These are phyloP conservation scores for Aristolochia californica DNA, from an alignment of 164 flowering plant species.

Conservation along the genomic window DNA sequence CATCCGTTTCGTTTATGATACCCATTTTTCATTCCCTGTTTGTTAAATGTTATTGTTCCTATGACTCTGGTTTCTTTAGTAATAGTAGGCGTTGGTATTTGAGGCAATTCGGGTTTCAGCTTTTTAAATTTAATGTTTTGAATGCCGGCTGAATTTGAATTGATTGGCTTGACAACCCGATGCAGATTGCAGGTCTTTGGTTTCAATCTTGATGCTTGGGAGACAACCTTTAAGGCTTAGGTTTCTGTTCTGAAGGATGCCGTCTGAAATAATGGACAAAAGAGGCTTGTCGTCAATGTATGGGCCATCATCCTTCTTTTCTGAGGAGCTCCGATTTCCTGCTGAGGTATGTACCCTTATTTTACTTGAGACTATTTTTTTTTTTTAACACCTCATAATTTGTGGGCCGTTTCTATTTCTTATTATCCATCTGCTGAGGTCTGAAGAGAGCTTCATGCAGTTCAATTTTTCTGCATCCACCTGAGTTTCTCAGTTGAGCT, in stretches of 20 bases:
- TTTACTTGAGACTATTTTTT: not conserved
- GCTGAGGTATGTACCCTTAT: constrained; percentile 31
- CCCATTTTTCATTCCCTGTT: no score
- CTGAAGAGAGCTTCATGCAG: not conserved
- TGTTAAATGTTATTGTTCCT: no score
- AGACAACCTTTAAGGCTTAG: not conserved
- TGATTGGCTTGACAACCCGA: no score
- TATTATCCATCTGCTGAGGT: not conserved
- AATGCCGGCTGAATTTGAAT: no score
- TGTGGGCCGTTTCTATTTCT: not conserved
- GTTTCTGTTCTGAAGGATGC: constrained; percentile 21
- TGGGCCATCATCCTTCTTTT: constrained; percentile 23
- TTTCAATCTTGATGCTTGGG: no score
- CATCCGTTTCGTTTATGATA: no score
- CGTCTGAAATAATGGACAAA: constrained; percentile 37
- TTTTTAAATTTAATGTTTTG: no score
- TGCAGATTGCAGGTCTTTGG: not conserved
- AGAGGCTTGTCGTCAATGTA: constrained; percentile 24
- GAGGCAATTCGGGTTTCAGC: no score
- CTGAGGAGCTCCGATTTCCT: constrained; percentile 29
- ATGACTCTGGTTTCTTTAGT: no score
- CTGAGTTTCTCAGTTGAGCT: not conserved
- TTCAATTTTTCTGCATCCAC: not conserved
- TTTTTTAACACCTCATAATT: not conserved
- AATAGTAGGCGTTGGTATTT: no score